Conservation (phyloP, 208 protist genomes). For the Kentomonas sorsogonicus region DNA sequence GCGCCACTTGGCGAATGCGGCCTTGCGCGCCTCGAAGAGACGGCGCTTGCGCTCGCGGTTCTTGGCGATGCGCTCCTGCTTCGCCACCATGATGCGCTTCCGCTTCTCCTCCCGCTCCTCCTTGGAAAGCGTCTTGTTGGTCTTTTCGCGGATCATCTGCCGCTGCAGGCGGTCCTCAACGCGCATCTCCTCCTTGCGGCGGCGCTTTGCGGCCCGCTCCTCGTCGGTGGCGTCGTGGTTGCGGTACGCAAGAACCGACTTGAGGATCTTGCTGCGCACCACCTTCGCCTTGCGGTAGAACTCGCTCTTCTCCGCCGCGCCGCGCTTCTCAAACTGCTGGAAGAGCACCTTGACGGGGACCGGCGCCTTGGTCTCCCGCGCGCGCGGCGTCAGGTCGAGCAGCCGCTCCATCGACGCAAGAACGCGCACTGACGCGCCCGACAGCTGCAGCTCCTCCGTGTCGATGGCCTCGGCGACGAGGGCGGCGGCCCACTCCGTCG, state of each 20-base stretch:
- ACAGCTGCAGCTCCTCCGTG: conserved; percentile 66
- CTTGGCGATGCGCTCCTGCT: conserved; percentile 85
- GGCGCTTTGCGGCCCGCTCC: conserved; percentile 62
- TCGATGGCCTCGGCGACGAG: conserved; percentile 50
- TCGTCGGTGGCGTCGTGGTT: conserved; percentile 71
- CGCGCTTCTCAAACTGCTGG: conserved; percentile 58
- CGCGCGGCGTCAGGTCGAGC: conserved; percentile 54
- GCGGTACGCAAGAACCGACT: conserved; percentile 69
- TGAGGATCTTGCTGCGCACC: conserved; percentile 61
- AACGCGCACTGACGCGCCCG: conserved; percentile 62
- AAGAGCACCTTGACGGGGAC: conserved; percentile 77
- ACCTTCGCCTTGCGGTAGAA: conserved; percentile 45
- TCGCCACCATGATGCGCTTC: conserved; percentile 68
- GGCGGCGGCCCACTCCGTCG: conserved; percentile 46
- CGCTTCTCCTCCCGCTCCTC: conserved; percentile 82
- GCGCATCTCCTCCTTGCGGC: conserved; percentile 59
- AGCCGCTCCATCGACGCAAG: conserved; percentile 62
- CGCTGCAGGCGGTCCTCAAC: conserved; percentile 80
- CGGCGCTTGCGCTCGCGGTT: conserved; percentile 79
- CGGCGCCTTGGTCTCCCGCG: conserved; percentile 70
- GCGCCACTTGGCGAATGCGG: conserved; percentile 78
- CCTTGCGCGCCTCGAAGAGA: conserved; percentile 59
- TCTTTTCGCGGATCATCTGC: conserved; percentile 46
- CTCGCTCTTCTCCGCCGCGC: conserved; percentile 16
- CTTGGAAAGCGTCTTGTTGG: conserved; percentile 52